Conservation (phyloP, 495 filamentous ascomycete genomes). For the Apiosordaria backusii region DNA sequence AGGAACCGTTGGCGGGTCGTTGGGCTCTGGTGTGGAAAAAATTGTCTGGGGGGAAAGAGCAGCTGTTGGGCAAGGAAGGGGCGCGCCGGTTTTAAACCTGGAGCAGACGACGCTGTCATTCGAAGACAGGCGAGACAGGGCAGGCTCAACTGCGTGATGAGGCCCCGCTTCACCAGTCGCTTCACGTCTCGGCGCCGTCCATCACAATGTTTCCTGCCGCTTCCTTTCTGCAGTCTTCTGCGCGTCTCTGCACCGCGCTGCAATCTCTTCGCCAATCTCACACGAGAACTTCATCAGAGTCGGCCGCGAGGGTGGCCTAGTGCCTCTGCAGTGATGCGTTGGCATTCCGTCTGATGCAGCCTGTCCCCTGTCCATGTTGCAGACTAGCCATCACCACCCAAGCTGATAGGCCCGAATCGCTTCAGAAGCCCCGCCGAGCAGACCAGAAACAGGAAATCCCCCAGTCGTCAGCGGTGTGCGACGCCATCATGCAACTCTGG, state of each 20-base stretch:
- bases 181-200: constrained; percentile 10
- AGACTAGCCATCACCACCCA: background rate
- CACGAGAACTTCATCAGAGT: background rate
- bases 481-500: background rate
- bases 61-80: constrained; percentile 48
- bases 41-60: constrained; percentile 31
- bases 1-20: constrained; percentile 29
- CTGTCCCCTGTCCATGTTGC: background rate
- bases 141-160: constrained; percentile 6
- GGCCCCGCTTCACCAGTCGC: constrained; percentile 20
- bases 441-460: background rate
- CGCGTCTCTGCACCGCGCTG: constrained; percentile 12
- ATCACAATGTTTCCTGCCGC: constrained; percentile 21
- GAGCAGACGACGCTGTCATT: constrained; percentile 6
- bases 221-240: constrained; percentile 21
- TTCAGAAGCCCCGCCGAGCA: background rate
- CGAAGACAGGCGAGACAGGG: background rate
- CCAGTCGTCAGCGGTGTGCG: background rate
- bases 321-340: background rate
- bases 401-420: background rate
- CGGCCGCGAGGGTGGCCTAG: background rate
- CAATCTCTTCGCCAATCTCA: background rate
- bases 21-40: constrained; percentile 43
- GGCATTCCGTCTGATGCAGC: background rate
- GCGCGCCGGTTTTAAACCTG: constrained; percentile 48